Base-by-base conservation (phyloP, 176 grass and related monocot genomes). In the Triticum timopheevii region DNA sequence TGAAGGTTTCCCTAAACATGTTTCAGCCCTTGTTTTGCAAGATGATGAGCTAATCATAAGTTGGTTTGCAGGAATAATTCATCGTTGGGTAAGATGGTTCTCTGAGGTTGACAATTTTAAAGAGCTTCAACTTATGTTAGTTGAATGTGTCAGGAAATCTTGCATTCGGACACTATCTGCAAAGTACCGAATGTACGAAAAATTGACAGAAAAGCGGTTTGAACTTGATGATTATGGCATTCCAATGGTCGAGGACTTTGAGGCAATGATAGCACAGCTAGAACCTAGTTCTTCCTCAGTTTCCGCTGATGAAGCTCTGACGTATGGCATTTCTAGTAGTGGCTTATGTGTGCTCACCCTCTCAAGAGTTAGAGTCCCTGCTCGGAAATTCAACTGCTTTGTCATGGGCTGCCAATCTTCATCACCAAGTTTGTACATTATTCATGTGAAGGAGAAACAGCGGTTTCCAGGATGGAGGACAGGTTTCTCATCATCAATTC, bases 131-230 rank as follows among this genome's bases (percentile, higher is more conserved):
- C 79, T 86, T 81, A 78, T 94, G 76, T 86, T 95, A 77, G 80
- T 93, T 47, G 88, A 95, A 20, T 80, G 90, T 81, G 82, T 95
- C n/a, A 92, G 93, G 58, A 95, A 92, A 82, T 98, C 96, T 20
- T 98, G 96, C 88, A 95, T 98, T 54, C 90, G 92, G 79, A 98
- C 96, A 87, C 84, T 98, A 72, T 94, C 96, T 13, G 92, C 96
- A 9, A 98, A 98, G 70, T 91, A 98, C 42, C 68, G 86, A 22
- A 94, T 92, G 89, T 88, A 98, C 80, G 93, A 98, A 73, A 89
- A 86, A 44, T 89, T 94, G 73, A 95, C 91, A 63, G 96, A 98
- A 87, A 95, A 98, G 82, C 84, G 87, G 52, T 98, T 98, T 77
- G 96, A 98, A 75, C 82, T 95, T 73, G 90, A 85, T 79, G 88